Evolutionary conservation across 306 rosid genomes (phyloP).

Genomic region (Psophocarpus tetragonolobus): DNA sequence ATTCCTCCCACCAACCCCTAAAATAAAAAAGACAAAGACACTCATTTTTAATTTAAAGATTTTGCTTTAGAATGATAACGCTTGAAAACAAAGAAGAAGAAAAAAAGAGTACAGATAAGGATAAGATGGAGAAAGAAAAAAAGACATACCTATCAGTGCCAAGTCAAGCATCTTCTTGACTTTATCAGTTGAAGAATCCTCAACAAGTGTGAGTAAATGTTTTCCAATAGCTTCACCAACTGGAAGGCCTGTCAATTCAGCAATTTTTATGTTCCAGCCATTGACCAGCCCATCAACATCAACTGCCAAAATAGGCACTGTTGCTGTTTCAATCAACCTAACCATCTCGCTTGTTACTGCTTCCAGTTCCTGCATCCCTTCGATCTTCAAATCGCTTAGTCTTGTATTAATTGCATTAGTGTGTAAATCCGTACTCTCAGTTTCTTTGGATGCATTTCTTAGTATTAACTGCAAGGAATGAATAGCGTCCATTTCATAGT

Average conservation of each 20-base stretch:
- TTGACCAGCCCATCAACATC: slow-evolving; percentile 79
- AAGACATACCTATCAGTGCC: slow-evolving; percentile 71
- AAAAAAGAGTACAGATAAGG: neutral
- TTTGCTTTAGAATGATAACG: slow-evolving; percentile 11
- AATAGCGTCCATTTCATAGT: slow-evolving; percentile 96
- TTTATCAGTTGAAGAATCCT: slow-evolving; percentile 64
- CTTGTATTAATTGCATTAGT: slow-evolving; percentile 54
- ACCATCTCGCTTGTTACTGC: slow-evolving; percentile 96
- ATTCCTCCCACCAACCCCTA: slow-evolving; percentile 2
- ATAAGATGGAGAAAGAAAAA: neutral
- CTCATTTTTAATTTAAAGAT: neutral
- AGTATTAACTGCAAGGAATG: slow-evolving; percentile 95
- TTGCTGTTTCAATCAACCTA: slow-evolving; percentile 89
- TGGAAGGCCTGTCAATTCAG: slow-evolving; percentile 89
- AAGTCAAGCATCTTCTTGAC: slow-evolving; percentile 71
- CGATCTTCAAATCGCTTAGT: slow-evolving; percentile 69
- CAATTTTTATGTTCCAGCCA: slow-evolving; percentile 89
- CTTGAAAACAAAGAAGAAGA: slow-evolving; percentile 14
- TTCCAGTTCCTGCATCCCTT: slow-evolving; percentile 92
- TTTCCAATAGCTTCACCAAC: slow-evolving; percentile 83
- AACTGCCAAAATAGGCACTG: slow-evolving; percentile 92
- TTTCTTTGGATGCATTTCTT: slow-evolving; percentile 77
- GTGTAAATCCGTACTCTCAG: slow-evolving; percentile 31
- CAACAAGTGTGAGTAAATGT: slow-evolving; percentile 78
- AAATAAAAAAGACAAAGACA: neutral